phyloP scores from a whole-genome alignment of 805 yeast species.

The Cyberlindnera saturnus region DNA sequence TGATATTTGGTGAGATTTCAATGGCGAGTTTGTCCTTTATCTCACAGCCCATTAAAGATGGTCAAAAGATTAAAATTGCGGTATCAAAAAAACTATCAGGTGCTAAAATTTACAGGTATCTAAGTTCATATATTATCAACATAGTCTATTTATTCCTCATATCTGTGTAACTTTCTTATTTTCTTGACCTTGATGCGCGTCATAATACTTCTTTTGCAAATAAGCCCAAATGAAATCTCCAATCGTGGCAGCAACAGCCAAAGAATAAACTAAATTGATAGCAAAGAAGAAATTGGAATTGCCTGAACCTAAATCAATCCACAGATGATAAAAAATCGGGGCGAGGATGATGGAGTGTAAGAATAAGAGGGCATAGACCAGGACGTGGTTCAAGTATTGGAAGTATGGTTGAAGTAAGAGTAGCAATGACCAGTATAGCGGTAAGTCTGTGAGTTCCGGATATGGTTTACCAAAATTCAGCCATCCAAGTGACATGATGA shows the following conservation, averaged over 20 bases:
- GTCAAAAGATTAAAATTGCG: neutral
- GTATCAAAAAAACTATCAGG: no score
- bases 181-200: neutral
- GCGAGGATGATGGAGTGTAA: slow-evolving; percentile 58
- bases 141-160: neutral
- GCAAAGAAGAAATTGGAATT: slow-evolving; percentile 96
- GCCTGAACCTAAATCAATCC: slow-evolving; percentile 94
- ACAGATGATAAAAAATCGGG: slow-evolving; percentile 86
- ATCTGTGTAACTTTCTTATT: neutral
- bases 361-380: slow-evolving; percentile 47
- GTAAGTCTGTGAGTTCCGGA: slow-evolving; percentile 79
- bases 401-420: slow-evolving; percentile 41
- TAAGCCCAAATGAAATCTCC: slow-evolving; percentile 78
- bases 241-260: slow-evolving; percentile 60
- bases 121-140: no score
- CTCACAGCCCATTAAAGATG: neutral
- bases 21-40: neutral
- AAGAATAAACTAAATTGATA: slow-evolving; percentile 73
- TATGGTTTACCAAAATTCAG: slow-evolving; percentile 71
- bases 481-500: slow-evolving; percentile 41
- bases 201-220: slow-evolving; percentile 15
- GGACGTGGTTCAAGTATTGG: slow-evolving; percentile 39
- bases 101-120: no score
- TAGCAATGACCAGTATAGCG: slow-evolving; percentile 43
- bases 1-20: no score